Base-by-base conservation (phyloP, 2,329 filamentous ascomycete species). In the Arthrobotrys sinensis region DNA sequence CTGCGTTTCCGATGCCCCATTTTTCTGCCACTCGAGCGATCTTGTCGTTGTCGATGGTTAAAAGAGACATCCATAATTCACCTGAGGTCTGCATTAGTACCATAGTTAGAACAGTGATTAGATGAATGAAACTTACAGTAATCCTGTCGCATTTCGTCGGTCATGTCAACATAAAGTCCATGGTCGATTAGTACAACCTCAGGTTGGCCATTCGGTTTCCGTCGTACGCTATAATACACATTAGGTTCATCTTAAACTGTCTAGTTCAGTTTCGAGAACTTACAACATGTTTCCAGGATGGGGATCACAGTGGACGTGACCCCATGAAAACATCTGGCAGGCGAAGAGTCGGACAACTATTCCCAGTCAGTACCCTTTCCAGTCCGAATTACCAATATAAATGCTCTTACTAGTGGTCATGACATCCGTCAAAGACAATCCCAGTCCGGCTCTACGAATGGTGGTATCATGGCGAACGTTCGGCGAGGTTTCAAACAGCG, bases 241-340 rank as follows among this genome's bases (percentile, higher is more conserved):
- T 66, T 71, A 48, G 50, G 16, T 16, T 24, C 5, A 5, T 8
- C 21, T 10, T 12, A 38, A 40, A 38, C 8, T 3, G n/a, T 36
- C 11, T 45, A 12, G 16, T 14, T 3, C 11, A 55, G n/a, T 34
- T 24, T n/a, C 36, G 10, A 43, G 14, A 19, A 68, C 75, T 78
- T 55, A 78, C 75, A 99, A 97, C 84, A 98, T 96, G 85, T 99
- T 99, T 32, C 63, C 78, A 11, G 96, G 96, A 83, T 99, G 96
- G 8, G 96, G 96, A 84, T 99, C 96, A 85, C 95, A 97, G 86
- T 99, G 95, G 0, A 98, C 93, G 50, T 93, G 89, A 11, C 96
- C 96, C 93, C 93, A 98, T 80, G 97, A 91, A 87, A 97, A 99
- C 88, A 98, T 98, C 83, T 98, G 95, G 1, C 93, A 94, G n/a